A percentile compares a stretch with the other conserved stretches of the same genome.
Conservation (phyloP, 768 basidiomycete species). For the Trametes maxima region DNA sequence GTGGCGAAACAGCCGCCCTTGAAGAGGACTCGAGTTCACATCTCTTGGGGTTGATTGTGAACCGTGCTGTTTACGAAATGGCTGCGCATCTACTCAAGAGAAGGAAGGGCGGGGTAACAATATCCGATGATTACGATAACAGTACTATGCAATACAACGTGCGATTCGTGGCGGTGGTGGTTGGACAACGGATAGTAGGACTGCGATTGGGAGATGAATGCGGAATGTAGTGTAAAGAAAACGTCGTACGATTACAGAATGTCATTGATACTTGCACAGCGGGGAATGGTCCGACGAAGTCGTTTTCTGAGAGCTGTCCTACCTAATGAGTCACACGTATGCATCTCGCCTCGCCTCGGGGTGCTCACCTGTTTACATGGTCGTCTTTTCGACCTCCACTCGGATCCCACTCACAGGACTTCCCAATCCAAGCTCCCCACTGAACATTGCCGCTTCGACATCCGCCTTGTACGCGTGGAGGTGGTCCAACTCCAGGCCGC, state of each 20-base stretch:
- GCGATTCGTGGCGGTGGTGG: slow-evolving; percentile 1
- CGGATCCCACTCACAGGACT: slow-evolving; percentile 32
- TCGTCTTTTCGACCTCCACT: slow-evolving; percentile 37
- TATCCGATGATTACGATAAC: slow-evolving; percentile 17
- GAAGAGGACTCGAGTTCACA: neutral
- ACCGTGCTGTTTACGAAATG: neutral
- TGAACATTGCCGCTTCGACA: slow-evolving; percentile 23
- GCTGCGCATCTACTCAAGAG: slow-evolving; percentile 1
- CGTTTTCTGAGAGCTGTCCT: slow-evolving; percentile 5
- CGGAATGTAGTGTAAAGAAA: slow-evolving; percentile 4
- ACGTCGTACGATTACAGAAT: slow-evolving; percentile 17
- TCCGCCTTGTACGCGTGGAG: slow-evolving; percentile 27
- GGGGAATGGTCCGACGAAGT: neutral
- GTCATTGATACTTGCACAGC: slow-evolving; percentile 1
- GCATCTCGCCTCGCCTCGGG: neutral
- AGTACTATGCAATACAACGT: slow-evolving; percentile 22
- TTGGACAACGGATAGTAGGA: neutral
- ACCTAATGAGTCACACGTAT: neutral
- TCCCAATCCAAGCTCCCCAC: slow-evolving; percentile 17
- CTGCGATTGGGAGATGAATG: neutral
- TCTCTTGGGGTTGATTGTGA: neutral
- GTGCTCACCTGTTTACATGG: slow-evolving; percentile 27
- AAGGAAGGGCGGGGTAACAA: neutral
- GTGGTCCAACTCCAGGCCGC: slow-evolving; percentile 32
- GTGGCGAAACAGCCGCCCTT: too few species aligned